Evolutionary conservation across 2,329 filamentous ascomycete genomes (phyloP).

Genomic region (Hymenoscyphus infarciens): DNA sequence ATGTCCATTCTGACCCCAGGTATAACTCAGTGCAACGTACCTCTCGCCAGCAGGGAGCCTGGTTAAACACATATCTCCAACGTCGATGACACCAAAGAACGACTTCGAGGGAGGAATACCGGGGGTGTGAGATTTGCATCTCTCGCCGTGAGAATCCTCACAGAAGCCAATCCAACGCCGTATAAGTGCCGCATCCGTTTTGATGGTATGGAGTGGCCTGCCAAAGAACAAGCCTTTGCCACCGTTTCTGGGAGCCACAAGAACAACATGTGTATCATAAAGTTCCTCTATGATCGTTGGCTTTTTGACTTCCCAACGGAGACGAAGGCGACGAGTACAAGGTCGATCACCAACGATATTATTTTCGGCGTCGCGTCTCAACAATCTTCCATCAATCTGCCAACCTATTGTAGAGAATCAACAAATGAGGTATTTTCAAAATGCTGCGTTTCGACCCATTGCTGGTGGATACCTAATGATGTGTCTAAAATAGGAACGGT

Average conservation of each 20-base stretch:
- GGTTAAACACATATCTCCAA: slow-evolving; percentile 12
- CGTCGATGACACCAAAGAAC: slow-evolving; percentile 18
- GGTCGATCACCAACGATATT: neutral
- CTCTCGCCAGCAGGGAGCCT: slow-evolving; percentile 4
- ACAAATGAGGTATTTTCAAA: too few relatives aligned
- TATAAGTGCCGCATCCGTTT: neutral
- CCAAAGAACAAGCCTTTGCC: neutral
- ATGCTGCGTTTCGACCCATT: too few relatives aligned
- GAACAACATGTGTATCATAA: neutral
- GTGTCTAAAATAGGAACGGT: neutral
- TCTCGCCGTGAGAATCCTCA: neutral
- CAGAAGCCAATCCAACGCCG: neutral
- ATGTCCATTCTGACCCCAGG: slow-evolving; percentile 12
- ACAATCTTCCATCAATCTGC: neutral
- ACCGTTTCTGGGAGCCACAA: neutral
- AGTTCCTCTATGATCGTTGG: neutral
- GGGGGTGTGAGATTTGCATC: neutral
- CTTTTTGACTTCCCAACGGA: neutral
- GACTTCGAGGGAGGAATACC: neutral
- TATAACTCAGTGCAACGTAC: slow-evolving; percentile 19
- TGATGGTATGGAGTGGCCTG: neutral
- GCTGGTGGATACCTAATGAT: too few relatives aligned
- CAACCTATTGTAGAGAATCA: neutral
- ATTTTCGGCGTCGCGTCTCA: neutral
- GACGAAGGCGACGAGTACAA: neutral